Base-by-base conservation (phyloP, 1,139 yeast species). In the Hemisphaericaspora subhashii region DNA sequence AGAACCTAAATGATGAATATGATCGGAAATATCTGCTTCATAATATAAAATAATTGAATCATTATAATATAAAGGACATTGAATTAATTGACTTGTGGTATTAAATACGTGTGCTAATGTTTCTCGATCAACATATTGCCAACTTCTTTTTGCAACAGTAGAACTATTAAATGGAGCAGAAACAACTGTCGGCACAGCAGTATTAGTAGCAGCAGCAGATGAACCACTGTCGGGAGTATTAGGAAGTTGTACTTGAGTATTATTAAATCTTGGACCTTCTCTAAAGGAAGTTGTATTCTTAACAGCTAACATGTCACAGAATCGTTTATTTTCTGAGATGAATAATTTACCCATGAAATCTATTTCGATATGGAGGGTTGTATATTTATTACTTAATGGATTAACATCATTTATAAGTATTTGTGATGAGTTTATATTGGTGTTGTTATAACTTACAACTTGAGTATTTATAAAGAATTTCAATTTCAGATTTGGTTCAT, bases 391-490 rank as follows among this genome's bases (percentile, higher is more conserved):
- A 2, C 81, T 71, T 3, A 67, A 56, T 3, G 41, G 14, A 48
- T 77, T 68, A 18, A 74, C 74, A 46, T 77, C 82, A 12, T 52
- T 51, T 12, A 71, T 61, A 5, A 63, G 48, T 11, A 57, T 54
- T 12, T 42, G 29, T 14, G 57, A 46, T 2, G 52, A 42, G 26
- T 46, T 43, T 73, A 69, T 83, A 34, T 95, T 95, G 58, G 86
- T 95, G 58, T 86, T 85, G 74, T 87, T 87, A 57, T 94, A 92
- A 67, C 88, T 86, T 3, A 40, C 16, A 9, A 68, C 67, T 54
- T 62, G 55, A 10, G 76, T 51, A 45, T 70, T 66, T 40, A 72
- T 54, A 45, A 66, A 61, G 46, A 72, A 71, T 47, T 65, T 58
- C 39, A 74, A 50, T 36, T 60, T 47, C 43, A 63, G 50, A 35